Percentiles rank a stretch among this genome's conserved stretches.
phyloP scores from a whole-genome alignment of 139 green algal species.

The Deuterostichococcus epilithicus region DNA sequence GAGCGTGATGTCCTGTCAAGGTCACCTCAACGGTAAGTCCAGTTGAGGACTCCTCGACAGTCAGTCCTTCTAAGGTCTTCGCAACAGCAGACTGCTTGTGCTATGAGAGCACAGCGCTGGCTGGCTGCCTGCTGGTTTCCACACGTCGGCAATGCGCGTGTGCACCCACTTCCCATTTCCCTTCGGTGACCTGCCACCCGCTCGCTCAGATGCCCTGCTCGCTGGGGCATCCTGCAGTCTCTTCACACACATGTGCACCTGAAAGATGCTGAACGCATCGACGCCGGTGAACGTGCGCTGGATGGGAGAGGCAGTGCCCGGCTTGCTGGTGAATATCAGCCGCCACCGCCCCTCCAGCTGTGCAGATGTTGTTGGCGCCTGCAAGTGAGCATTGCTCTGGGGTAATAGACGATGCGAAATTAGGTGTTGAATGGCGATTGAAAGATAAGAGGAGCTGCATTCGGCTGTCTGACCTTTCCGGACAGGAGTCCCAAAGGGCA shows the following conservation, averaged over 20 bases:
- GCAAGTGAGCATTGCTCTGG: background rate
- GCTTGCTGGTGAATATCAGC: conserved; percentile 79
- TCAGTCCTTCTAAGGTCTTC: no score
- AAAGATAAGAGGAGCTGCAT: background rate
- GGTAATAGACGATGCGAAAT: background rate
- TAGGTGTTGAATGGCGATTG: background rate
- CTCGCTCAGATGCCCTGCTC: no score
- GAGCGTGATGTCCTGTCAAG: background rate
- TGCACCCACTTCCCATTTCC: no score
- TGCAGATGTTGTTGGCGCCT: conserved; percentile 40
- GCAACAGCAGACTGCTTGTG: no score
- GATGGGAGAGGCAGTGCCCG: conserved; percentile 77
- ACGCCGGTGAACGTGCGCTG: conserved; percentile 88
- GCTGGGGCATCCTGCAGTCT: conserved; percentile 26
- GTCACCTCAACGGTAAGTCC: no score
- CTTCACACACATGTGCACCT: conserved; percentile 49
- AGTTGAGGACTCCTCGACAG: no score
- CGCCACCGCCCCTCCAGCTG: conserved; percentile 68
- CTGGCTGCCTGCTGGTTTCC: no score
- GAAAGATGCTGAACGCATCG: conserved; percentile 82
- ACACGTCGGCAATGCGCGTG: no score
- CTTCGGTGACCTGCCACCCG: no score
- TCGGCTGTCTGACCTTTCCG: background rate
- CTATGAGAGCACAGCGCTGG: no score
- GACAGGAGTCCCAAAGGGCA: background rate